Percentiles rank a stretch among this genome's conserved stretches.
These are phyloP conservation scores for Myriosclerotinia scirpicola DNA, from an alignment of 2,329 filamentous ascomycete species.

Conservation along the genomic window DNA sequence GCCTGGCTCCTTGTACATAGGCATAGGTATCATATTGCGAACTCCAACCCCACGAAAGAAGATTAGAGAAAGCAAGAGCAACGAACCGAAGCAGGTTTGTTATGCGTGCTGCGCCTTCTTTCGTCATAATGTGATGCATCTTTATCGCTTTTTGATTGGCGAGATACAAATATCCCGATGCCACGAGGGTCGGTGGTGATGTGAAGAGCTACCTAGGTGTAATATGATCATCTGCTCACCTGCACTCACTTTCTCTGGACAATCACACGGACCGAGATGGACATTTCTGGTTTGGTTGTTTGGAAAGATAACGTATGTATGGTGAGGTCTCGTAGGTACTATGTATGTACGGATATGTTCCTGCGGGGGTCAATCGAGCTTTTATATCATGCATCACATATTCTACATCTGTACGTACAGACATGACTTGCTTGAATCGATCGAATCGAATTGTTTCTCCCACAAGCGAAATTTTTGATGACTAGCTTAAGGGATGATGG, in stretches of 20 bases:
- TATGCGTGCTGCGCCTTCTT: slow-evolving; percentile 17
- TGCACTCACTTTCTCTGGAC: slow-evolving; percentile 7
- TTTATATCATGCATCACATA: slow-evolving; percentile 10
- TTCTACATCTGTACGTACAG: neutral
- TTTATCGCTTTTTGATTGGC: neutral
- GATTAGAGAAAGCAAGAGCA: no score
- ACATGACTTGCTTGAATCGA: slow-evolving; percentile 3
- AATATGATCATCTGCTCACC: slow-evolving; percentile 31
- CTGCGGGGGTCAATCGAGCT: slow-evolving; percentile 3
- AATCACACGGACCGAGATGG: slow-evolving; percentile 10
- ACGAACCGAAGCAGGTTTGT: no score
- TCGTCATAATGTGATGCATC: slow-evolving; percentile 23
- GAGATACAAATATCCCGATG: slow-evolving; percentile 1
- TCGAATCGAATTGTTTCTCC: neutral
- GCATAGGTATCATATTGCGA: no score
- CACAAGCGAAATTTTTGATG: neutral
- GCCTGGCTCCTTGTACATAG: slow-evolving; percentile 1
- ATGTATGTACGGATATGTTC: no score
- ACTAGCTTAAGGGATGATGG: neutral
- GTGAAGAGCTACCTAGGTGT: neutral
- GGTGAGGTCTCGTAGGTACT: neutral
- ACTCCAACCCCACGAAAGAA: slow-evolving; percentile 12
- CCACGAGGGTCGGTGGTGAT: slow-evolving; percentile 19
- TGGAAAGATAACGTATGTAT: neutral
- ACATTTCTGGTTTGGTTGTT: neutral